Base-by-base conservation (phyloP, 129 eudicot genomes). In the Tagetes patula region DNA sequence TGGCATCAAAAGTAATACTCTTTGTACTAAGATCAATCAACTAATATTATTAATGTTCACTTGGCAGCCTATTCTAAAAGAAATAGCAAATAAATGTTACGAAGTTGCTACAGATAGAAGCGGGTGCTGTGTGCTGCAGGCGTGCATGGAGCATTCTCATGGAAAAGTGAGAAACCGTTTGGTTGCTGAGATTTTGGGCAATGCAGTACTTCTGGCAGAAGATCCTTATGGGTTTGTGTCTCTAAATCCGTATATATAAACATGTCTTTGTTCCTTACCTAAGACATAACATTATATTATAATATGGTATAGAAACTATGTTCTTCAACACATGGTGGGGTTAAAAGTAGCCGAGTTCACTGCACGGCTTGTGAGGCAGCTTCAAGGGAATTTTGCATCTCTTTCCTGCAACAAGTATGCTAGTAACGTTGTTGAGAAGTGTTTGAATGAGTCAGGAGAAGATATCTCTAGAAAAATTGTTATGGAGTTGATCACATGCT, bases 71-170 rank as follows among this genome's bases (percentile, higher is more conserved):
- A 82, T 90, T 75, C 48, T 90, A 77, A 72, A 77, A 42, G 88
- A 79, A 67, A 85, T 90, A 69, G 80, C 89, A 46, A 27, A 72
- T 0, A 85, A 87, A 73, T 90, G 89, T 79, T 83, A 77, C 9
- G 59, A 46, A 69, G 82, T 90, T 46, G 96, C 91, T 3, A 85
- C 84, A 6, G 77, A 80, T 72, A 87, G 82, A 80, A 81, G 85
- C 58, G 96, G 96, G 0, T 90, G 96, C 59, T 85, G 91, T 63
- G 96, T 90, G 79, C 56, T 90, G 47, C 96, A 87, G 74, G 68
- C 81, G 2, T 90, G 91, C 81, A 56, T 90, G 48, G 94, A 85
- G 36, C 67, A 79, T 52, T 69, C 94, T 54, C 60, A 39, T 4
- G 87, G 91, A 60, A 75, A 77, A 77, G 75, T 65, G 34, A 79